Conservation (phyloP, 2,329 filamentous ascomycete genomes). For the Elsinoe ampelina region DNA sequence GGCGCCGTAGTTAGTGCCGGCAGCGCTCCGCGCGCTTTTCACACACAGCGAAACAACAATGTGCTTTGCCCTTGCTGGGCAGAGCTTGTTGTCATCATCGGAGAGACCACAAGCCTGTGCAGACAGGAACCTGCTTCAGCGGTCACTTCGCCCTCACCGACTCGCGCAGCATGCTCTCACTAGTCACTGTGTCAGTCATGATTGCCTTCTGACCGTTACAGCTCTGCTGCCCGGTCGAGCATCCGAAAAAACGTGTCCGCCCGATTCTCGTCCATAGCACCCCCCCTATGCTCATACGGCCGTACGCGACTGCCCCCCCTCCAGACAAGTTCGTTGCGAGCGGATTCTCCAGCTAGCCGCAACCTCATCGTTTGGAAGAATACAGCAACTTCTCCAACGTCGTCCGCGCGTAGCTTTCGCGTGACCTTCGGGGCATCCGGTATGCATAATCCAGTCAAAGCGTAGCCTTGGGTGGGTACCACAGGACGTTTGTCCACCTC, state of each 20-base stretch:
- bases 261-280: background rate
- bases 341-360: background rate
- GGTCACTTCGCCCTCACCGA: background rate
- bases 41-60: background rate
- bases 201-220: background rate
- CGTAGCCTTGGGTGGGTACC: background rate
- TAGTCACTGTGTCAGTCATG: slow-evolving; percentile 4
- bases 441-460: slow-evolving; percentile 5
- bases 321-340: background rate
- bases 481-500: background rate
- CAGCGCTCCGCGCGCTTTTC: slow-evolving; percentile 1
- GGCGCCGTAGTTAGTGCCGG: slow-evolving; percentile 6
- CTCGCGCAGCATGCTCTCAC: background rate
- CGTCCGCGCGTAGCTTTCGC: background rate
- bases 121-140: background rate
- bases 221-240: background rate
- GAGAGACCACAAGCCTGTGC: background rate
- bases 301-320: background rate
- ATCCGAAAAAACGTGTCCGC: background rate
- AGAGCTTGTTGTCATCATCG: background rate
- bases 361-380: background rate
- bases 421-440: slow-evolving; percentile 3
- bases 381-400: background rate
- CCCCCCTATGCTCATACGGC: background rate
- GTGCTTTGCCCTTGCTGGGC: background rate